Base-by-base conservation (phyloP, 805 yeast species). In the Candida chilensis region DNA sequence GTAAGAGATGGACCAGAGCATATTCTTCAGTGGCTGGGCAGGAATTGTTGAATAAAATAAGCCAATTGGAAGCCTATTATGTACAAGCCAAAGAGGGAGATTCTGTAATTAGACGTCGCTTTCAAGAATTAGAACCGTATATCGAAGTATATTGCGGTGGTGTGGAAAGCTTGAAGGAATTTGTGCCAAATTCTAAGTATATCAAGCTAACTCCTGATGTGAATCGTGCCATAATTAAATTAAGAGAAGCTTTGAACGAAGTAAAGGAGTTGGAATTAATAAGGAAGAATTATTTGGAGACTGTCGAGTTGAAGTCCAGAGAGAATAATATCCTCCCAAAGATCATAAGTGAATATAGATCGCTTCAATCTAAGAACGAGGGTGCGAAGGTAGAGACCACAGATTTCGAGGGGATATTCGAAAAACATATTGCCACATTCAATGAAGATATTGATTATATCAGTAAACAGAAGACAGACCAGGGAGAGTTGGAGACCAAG, bases 1-100 rank as follows among this genome's bases (percentile, higher is more conserved):
- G 69, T 0, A 48, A 50, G 2, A 49, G 60, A 19, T 81, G 88
- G 88, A 60, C 43, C 0, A 49, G 86, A 16, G 45, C 52, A 0
- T 40, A 59, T 0, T 71, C 87, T 1, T 40, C 45, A 8, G 64
- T 50, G 3, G 71, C 74, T 1, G 66, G 68, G 7, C 38, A 47
- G 1, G 59, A 53, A 2, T 48, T 69, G 4, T 38, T 52, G 27
- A 49, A 51, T 3, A 66, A 66, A 29, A 44, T 77, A 2, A 43
- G 46, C 2, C 64, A 64, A 14, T 56, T 78, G 45, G 60, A 60
- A 19, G 47, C 43, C 3, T 78, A 76, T 42, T 47, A 81, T 12
- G 40, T 44, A 1, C 74, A 73, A 37, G 92, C 94, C 1, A 51
- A 55, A 17, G 44, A 55, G 3, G 82, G 92, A 6, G 95, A 87